Percentiles rank a stretch among this genome's conserved stretches.
Evolutionary conservation across 352 stramenopile species (phyloP).

Genomic region (Phytophthora fragariaefolia): DNA sequence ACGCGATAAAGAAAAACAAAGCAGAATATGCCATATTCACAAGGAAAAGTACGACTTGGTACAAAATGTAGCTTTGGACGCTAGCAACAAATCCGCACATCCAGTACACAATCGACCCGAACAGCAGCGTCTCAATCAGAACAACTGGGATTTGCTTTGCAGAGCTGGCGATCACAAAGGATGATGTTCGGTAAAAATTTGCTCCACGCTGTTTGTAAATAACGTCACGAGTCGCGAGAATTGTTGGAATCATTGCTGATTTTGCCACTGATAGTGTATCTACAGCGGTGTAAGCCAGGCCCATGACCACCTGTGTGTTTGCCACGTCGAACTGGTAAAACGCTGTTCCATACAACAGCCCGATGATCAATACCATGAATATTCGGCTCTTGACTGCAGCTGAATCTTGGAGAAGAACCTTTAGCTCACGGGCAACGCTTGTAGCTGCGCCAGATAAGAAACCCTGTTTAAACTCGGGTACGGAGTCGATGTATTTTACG

Average conservation of each 20-base stretch:
- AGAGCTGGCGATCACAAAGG: conserved; percentile 69
- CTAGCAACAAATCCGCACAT: conserved; percentile 71
- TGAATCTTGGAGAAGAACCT: conserved; percentile 35
- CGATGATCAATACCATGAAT: conserved; percentile 27
- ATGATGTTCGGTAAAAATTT: conserved; percentile 82
- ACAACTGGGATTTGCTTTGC: conserved; percentile 45
- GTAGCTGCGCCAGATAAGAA: conserved; percentile 16
- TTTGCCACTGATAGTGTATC: conserved; percentile 80
- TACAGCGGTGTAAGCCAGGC: conserved; percentile 75
- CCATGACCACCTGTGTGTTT: conserved; percentile 33
- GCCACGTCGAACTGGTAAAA: conserved; percentile 33
- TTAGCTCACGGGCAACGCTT: conserved; percentile 32
- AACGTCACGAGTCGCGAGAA: conserved; percentile 66
- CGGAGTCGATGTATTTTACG: conserved; percentile 25
- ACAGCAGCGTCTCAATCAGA: conserved; percentile 70
- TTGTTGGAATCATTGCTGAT: conserved; percentile 68
- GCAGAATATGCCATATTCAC: conserved; percentile 43
- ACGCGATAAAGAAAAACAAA: conserved; percentile 56
- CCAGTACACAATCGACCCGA: conserved; percentile 86
- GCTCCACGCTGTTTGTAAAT: conserved; percentile 87
- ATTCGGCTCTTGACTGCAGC: conserved; percentile 30
- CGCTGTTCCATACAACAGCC: conserved; percentile 24
- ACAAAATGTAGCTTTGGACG: conserved; percentile 58
- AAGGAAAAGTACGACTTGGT: conserved; percentile 61
- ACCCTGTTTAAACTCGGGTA: conserved; percentile 34